Percentiles rank a stretch among this genome's conserved stretches.
Evolutionary conservation across 768 basidiomycete species (phyloP).

Genomic region (Imleria badia): DNA sequence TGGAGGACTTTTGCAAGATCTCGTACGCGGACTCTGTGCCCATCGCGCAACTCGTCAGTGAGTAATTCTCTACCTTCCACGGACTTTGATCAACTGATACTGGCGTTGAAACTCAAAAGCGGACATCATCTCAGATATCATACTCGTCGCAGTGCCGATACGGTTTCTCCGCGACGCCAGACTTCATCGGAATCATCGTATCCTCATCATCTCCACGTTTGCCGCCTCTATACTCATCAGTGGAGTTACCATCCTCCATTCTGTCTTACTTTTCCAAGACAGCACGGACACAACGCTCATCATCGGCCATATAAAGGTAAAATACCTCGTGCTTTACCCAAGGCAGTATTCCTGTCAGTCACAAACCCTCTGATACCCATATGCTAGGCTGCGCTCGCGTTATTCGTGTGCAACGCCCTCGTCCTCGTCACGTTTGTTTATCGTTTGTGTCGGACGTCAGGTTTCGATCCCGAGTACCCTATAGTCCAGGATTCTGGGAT

Average conservation of each 20-base stretch:
- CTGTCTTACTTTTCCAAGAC: slow-evolving; percentile 17
- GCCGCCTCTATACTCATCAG: slow-evolving; percentile 24
- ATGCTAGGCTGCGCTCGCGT: slow-evolving; percentile 17
- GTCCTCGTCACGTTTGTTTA: slow-evolving; percentile 19
- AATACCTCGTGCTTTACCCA: background rate
- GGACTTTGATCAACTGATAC: background rate
- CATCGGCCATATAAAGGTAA: slow-evolving; percentile 29
- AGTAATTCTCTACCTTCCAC: background rate
- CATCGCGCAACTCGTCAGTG: slow-evolving; percentile 26
- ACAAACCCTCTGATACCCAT: background rate
- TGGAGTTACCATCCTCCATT: slow-evolving; percentile 23
- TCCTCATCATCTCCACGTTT: slow-evolving; percentile 22
- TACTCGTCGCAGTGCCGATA: slow-evolving; percentile 17
- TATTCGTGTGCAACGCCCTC: slow-evolving; percentile 24
- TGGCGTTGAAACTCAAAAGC: slow-evolving; percentile 9
- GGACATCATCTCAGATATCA: slow-evolving; percentile 21
- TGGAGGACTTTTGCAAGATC: background rate
- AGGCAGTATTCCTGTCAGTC: background rate
- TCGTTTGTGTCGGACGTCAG: slow-evolving; percentile 6
- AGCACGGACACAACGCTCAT: background rate
- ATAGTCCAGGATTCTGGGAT: background rate
- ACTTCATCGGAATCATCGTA: slow-evolving; percentile 16
- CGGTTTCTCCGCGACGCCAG: slow-evolving; percentile 15
- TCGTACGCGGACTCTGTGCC: slow-evolving; percentile 2
- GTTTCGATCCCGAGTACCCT: background rate